These are phyloP conservation scores for Diaporthe nobilis DNA, from an alignment of 2,329 filamentous ascomycete species.

Conservation along the genomic window DNA sequence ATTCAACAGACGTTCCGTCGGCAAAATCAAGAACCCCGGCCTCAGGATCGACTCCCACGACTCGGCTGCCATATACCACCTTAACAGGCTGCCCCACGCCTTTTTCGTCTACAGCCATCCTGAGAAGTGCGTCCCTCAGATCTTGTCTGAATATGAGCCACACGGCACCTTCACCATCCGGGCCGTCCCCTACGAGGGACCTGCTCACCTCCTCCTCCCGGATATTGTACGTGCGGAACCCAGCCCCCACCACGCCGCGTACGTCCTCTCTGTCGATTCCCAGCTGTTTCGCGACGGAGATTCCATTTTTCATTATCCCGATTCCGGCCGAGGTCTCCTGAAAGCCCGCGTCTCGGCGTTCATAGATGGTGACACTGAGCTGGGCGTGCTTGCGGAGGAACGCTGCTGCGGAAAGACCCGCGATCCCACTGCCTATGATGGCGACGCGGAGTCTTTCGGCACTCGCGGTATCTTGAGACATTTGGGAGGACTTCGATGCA, in stretches of 20 bases:
- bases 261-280: slow-evolving; percentile 1
- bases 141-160: slow-evolving; percentile 15
- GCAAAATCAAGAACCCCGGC: neutral
- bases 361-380: neutral
- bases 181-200: neutral
- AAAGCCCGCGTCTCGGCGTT: neutral
- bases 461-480: neutral
- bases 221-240: neutral
- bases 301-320: neutral
- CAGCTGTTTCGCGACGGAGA: neutral
- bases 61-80: neutral
- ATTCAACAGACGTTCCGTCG: neutral
- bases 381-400: slow-evolving; percentile 17
- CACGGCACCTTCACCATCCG: neutral
- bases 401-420: slow-evolving; percentile 1
- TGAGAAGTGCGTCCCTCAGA: slow-evolving; percentile 1
- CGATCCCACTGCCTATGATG: slow-evolving; percentile 10
- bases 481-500: neutral
- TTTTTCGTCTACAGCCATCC: neutral
- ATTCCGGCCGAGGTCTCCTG: neutral
- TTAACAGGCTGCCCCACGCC: neutral
- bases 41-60: slow-evolving; percentile 9
- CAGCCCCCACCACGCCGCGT: neutral
- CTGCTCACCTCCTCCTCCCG: neutral
- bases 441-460: neutral